A percentile compares a stretch with the other conserved stretches of the same genome.
phyloP scores from a whole-genome alignment of 139 green algal genomes.

The Medakamo hakoo region DNA sequence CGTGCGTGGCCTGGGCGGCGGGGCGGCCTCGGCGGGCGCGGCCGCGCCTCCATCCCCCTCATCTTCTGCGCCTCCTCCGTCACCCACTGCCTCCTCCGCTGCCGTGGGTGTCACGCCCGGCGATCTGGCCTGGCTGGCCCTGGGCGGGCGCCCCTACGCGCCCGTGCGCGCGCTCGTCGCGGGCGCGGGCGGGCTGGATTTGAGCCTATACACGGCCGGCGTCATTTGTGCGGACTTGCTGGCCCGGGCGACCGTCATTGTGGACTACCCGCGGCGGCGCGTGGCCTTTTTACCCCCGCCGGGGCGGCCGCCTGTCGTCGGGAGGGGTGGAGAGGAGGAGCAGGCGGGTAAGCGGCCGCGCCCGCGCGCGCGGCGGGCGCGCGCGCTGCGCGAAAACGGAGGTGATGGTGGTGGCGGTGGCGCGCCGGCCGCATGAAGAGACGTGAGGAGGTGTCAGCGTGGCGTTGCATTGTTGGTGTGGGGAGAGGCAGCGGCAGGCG shows the following conservation, averaged over 20 bases:
- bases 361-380: no score
- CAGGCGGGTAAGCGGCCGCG: no score
- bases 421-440: background rate
- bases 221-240: constrained; percentile 25
- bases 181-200: constrained; percentile 9
- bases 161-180: background rate
- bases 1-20: background rate
- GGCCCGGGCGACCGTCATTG: constrained; percentile 4
- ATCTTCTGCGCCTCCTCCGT: no score
- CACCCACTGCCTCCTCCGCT: no score
- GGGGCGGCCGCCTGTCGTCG: no score
- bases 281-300: constrained; percentile 8
- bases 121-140: background rate
- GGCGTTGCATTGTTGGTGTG: background rate
- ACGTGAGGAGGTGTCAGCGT: background rate
- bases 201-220: constrained; percentile 19
- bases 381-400: no score
- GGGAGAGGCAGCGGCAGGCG: no score
- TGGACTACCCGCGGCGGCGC: constrained; percentile 10
- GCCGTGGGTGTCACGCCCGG: no score
- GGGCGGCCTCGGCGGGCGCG: background rate
- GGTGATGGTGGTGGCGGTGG: no score
- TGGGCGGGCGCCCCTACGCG: background rate
- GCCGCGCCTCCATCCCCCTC: background rate
- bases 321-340: no score